Percentiles rank a stretch among this genome's conserved stretches.
These are phyloP conservation scores for Metschnikowia shivogae DNA, from an alignment of 805 yeast species.

Conservation along the genomic window DNA sequence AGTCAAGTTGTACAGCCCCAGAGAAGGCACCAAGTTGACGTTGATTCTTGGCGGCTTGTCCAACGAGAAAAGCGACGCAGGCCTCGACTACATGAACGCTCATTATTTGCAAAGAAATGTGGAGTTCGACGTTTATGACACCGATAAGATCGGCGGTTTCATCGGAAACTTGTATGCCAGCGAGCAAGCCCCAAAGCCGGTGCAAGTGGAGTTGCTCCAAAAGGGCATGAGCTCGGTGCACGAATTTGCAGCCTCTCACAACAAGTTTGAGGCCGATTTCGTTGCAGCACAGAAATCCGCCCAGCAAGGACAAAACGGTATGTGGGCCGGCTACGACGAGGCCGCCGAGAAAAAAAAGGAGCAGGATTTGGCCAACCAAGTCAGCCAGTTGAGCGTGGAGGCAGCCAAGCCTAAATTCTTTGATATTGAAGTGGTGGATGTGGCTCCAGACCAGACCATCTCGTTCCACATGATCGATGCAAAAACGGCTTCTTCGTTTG, in stretches of 20 bases:
- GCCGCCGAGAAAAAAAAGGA: constrained; percentile 34
- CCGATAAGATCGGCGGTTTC: constrained; percentile 78
- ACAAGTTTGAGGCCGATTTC: constrained; percentile 52
- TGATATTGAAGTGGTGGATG: constrained; percentile 53
- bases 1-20: constrained; percentile 60
- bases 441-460: constrained; percentile 31
- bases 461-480: constrained; percentile 44
- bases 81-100: constrained; percentile 49
- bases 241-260: constrained; percentile 57
- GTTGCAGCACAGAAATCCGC: constrained; percentile 63
- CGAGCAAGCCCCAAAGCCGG: constrained; percentile 45
- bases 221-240: constrained; percentile 66
- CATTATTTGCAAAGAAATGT: constrained; percentile 70
- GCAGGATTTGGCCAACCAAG: constrained; percentile 19
- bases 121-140: constrained; percentile 60
- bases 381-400: constrained; percentile 21
- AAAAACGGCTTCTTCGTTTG: constrained; percentile 33
- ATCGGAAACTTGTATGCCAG: constrained; percentile 63
- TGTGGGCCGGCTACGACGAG: constrained; percentile 60
- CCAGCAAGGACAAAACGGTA: constrained; percentile 47
- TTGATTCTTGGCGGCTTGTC: constrained; percentile 74
- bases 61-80: constrained; percentile 41
- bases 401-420: constrained; percentile 41
- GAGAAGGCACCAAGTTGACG: constrained; percentile 65
- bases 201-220: constrained; percentile 53